Conservation (phyloP, 1,284 basidiomycete species). For the Rugosomyces carneus region DNA sequence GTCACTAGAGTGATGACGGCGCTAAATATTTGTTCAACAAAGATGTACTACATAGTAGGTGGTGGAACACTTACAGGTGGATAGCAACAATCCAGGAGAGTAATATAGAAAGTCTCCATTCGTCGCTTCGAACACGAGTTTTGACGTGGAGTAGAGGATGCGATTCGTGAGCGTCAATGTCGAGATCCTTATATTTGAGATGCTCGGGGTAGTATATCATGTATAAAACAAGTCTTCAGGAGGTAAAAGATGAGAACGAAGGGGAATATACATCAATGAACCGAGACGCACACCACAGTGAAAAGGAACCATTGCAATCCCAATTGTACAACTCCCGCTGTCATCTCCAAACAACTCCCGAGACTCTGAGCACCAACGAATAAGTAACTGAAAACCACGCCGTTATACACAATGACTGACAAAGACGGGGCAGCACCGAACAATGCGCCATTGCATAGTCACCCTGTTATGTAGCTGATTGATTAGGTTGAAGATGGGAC, state of each 20-base stretch:
- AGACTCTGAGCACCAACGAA: conserved; percentile 35
- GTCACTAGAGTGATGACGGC: conserved; percentile 48
- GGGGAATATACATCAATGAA: background rate
- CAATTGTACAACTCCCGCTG: conserved; percentile 84
- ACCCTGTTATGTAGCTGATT: conserved; percentile 43
- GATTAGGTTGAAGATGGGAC: background rate
- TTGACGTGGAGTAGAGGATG: conserved; percentile 39
- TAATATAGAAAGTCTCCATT: conserved; percentile 73
- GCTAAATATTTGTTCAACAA: conserved; percentile 34
- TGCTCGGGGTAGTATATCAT: conserved; percentile 88
- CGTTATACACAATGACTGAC: conserved; percentile 39
- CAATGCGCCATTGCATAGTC: conserved; percentile 82
- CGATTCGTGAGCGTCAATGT: conserved; percentile 38
- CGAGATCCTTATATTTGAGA: conserved; percentile 58
- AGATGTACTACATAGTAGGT: conserved; percentile 3
- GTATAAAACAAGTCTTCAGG: conserved; percentile 78
- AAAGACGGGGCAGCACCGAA: conserved; percentile 75
- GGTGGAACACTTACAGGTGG: conserved; percentile 82
- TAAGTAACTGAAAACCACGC: background rate
- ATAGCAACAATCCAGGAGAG: conserved; percentile 68
- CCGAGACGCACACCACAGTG: conserved; percentile 64
- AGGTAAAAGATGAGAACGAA: conserved; percentile 1
- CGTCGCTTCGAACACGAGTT: conserved; percentile 46
- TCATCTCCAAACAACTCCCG: conserved; percentile 75
- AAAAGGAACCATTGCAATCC: conserved; percentile 85